Evolutionary conservation across 78 protist genomes (phyloP), one percentile per base, ranked within the genome.

Genomic region (Dictyostelium capitatum): DNA sequence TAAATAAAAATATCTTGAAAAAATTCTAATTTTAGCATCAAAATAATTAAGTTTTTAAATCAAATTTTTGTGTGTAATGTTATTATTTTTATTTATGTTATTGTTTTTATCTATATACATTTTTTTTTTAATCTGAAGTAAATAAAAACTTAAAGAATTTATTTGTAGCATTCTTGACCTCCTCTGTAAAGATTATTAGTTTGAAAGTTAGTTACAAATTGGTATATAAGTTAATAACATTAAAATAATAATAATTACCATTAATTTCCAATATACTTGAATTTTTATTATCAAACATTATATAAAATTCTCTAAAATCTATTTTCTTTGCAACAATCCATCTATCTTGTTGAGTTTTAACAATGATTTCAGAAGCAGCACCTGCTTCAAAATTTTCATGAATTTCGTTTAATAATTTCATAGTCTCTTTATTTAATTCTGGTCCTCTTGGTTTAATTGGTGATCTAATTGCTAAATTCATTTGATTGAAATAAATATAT

Each of bases 401-500:
- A 78, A 95, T 95, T 50, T 89, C 95, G 51, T 62, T 91, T 53
- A 95, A 65, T 19, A 91, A 25, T 28, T 82, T 84, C 69, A 91
- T 23, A 14, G 83, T 82, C 17, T 95, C 97, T 50, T 79, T 78
- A 59, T 94, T 53, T 14, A 95, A 30, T n/a, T 65, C 83, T 57
- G 77, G 64, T 14, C 94, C 83, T 48, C 62, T 80, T 64, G 53
- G 25, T 56, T 82, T 67, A 17, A 87, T 11, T 25, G 97, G 70
- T 73, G 96, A 56, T 84, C 87, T 96, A 48, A 96, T 91, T 32
- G 97, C 97, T 47, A 96, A 94, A 62, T 96, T 96, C 96, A 96
- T 96, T 83, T 89, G 96, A 83, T 96, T 96, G 57, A 92, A 96
- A 81, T 90, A 96, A 25, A 92, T 73, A 84, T 89, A 96, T 51